Percentiles rank a stretch among this genome's conserved stretches.
Conservation (phyloP, 345 rosid species). For the Balakata baccata region DNA sequence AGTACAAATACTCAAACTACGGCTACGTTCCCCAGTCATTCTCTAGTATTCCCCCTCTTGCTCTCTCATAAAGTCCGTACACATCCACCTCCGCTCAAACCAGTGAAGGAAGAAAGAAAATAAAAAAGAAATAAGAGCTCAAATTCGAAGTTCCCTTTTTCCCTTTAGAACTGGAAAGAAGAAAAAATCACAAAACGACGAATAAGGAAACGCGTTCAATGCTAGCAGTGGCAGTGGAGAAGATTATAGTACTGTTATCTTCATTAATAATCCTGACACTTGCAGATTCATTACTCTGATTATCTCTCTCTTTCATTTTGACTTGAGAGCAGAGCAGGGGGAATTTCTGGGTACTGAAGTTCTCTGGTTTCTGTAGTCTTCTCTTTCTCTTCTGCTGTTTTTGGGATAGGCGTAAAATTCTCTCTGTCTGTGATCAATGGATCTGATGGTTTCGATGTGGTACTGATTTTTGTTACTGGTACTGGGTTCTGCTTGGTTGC, state of each 20-base stretch:
- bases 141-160: background rate
- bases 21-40: background rate
- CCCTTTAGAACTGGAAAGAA: too few species aligned
- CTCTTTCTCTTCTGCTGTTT: background rate
- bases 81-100: background rate
- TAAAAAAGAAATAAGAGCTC: background rate
- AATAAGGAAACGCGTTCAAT: slow-evolving; percentile 4
- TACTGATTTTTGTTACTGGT: background rate
- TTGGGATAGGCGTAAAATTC: background rate
- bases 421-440: background rate
- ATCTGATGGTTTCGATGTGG: slow-evolving; percentile 2
- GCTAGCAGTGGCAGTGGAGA: background rate
- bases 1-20: background rate
- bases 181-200: background rate
- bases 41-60: background rate
- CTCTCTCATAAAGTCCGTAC: slow-evolving; percentile 1
- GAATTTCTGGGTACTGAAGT: background rate
- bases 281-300: slow-evolving; percentile 11
- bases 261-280: slow-evolving; percentile 14
- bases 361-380: background rate
- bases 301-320: slow-evolving; percentile 1
- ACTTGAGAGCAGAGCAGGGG: background rate
- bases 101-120: slow-evolving; percentile 2
- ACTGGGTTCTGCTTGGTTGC: slow-evolving; percentile 6
- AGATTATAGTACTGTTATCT: slow-evolving; percentile 7